Percentiles rank a stretch among this genome's conserved stretches.
Evolutionary conservation across 2,329 filamentous ascomycete genomes (phyloP).

Genomic region (Aphanocladium album): DNA sequence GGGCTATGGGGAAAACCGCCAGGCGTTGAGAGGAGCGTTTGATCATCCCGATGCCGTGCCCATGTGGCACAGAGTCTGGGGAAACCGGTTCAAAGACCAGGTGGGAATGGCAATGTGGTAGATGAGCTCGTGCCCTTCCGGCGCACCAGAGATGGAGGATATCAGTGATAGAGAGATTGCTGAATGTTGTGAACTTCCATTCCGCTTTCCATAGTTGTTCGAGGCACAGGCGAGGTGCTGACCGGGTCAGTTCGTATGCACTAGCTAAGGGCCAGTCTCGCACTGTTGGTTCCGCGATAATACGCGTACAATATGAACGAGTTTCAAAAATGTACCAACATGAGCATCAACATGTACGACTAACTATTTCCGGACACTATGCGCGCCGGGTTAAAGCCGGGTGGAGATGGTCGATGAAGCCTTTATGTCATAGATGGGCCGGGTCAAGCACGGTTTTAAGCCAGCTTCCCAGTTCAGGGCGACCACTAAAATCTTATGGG

Average conservation of each 20-base stretch:
- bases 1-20: constrained; percentile 32
- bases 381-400: neutral
- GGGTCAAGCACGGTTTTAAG: neutral
- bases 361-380: neutral
- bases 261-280: no score
- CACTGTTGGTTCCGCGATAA: no score
- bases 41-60: neutral
- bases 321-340: no score
- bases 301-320: no score
- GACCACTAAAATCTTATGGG: neutral
- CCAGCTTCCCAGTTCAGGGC: neutral
- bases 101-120: neutral
- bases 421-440: neutral
- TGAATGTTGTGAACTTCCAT: no score
- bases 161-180: no score
- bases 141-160: neutral
- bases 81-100: neutral
- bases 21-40: neutral
- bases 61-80: neutral
- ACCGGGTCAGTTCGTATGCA: no score
- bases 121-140: neutral
- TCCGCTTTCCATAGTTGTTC: no score
- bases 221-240: no score
- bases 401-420: neutral
- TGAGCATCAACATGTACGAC: no score